Evolutionary conservation across 2,329 filamentous ascomycete genomes (phyloP), one percentile per base, ranked within the genome.

Genomic region (Pseudogymnoascus sp.): DNA sequence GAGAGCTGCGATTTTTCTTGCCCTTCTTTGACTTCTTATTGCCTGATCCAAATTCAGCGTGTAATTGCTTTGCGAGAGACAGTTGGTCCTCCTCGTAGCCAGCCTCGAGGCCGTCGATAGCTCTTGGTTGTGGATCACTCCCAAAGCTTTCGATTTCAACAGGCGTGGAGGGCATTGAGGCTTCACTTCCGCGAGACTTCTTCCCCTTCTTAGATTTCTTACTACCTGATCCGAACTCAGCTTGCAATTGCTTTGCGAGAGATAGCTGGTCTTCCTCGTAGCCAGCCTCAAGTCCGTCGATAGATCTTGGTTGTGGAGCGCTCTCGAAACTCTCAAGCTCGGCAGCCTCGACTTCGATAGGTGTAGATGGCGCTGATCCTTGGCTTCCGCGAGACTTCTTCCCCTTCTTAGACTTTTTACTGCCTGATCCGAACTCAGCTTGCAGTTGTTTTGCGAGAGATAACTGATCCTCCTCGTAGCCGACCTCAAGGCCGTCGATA

Each of bases 11-110:
- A 62, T 67, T 62, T 59, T 58, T 36, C 45, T 60, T 60, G 19
- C 49, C 30, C 30, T 71, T 72, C 62, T 72, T 72, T 52, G 70
- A 71, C 64, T 78, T 80, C 71, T 79, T 79, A 7, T 69, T 69
- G 64, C 75, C 75, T n/a, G 39, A 25, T 35, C 33, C 33, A 55
- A 30, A 38, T 25, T 28, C 45, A 9, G 41, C 38, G 7, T 42
- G 45, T 11, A 59, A 19, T 12, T 62, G 39, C 33, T 59, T 33
- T 33, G 41, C 60, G 12, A 55, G 41, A 55, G 41, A 12, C 25
- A 55, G 11, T n/a, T 36, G 45, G 45, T 42, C 30, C 38, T 41
- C 60, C 14, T 49, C 36, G 35, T 41, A 19, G 66, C 67, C 16
- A 64, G 66, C 60, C 49, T 52, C 19, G 58, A 65, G 2, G 62